Evolutionary conservation across 768 basidiomycete species (phyloP), one percentile per base, ranked within the genome.

Genomic region (Suillus paluster): DNA sequence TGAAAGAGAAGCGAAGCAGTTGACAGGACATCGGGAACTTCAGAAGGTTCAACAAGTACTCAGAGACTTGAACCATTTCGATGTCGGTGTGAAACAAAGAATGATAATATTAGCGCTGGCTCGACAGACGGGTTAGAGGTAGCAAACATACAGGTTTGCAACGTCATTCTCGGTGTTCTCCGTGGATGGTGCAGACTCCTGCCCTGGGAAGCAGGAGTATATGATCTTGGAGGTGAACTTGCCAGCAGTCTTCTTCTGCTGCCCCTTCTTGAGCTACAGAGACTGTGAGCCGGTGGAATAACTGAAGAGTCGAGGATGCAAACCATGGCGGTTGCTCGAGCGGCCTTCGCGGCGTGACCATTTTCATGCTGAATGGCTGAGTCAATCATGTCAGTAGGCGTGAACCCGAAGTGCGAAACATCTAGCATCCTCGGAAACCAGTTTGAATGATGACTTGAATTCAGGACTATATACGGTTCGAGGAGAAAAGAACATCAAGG

Each of bases 251-350:
- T 91, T 91, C 78, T 90, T 85, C 68, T 87, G 87, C 66, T 90
- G 90, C 63, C 89, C 75, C 90, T 91, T n/a, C 82, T 93, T 92
- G 73, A 93, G 83, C 91, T 94, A 74, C 46, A 66, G 58, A 63
- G 52, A 48, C 50, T 34, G 38, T 57, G 25, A 55, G 53, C 50
- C 34, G 65, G 33, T 69, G 57, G 15, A 34, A 25, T 59, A 0
- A 21, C 36, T 50, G 23, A 52, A 21, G 10, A 33, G 21, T 19
- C 45, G 54, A 27, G 49, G 55, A 60, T 55, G 75, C 83, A 60
- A 72, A 94, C 93, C 85, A 95, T 71, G 54, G 89, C 91, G 23
- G 23, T 91, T 58, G 90, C 92, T 63, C 92, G 85, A 4, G 93
- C 92, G n/a, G 60, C 86, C 75, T 90, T 93, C 14, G 86, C 86